phyloP scores from a whole-genome alignment of 2,329 filamentous ascomycete genomes.

The Penicillium sp. region DNA sequence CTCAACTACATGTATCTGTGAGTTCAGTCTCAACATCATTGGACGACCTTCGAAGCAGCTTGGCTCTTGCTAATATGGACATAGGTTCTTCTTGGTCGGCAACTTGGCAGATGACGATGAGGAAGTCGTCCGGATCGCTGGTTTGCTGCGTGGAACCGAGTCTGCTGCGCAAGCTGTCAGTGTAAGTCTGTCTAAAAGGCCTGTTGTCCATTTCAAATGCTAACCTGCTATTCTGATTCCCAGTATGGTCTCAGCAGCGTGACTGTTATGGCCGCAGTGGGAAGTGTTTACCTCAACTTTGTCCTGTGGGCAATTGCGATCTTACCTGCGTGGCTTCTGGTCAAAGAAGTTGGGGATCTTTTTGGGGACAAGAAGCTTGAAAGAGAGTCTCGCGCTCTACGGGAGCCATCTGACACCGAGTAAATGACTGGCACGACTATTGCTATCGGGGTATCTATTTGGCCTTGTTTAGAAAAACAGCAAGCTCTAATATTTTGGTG shows the following conservation, averaged over 20 bases:
- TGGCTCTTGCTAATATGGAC: not conserved
- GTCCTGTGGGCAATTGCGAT: constrained; percentile 65
- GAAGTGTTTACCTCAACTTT: constrained; percentile 70
- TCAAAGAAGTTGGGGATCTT: constrained; percentile 55
- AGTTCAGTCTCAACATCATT: constrained; percentile 20
- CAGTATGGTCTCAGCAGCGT: constrained; percentile 66
- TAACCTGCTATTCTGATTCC: not conserved
- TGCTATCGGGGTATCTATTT: too few relatives aligned
- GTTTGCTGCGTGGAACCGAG: constrained; percentile 68
- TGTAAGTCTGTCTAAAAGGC: constrained; percentile 32
- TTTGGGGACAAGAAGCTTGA: constrained; percentile 33
- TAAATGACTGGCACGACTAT: not conserved
- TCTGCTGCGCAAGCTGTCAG: constrained; percentile 72
- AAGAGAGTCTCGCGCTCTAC: constrained; percentile 15
- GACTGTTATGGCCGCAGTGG: constrained; percentile 62
- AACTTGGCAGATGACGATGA: constrained; percentile 62
- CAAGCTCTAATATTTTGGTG: not conserved
- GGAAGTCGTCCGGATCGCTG: constrained; percentile 68
- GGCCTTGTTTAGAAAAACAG: not conserved
- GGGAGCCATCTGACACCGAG: not conserved
- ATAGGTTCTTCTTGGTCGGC: constrained; percentile 67
- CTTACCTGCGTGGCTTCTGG: constrained; percentile 65
- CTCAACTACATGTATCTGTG: constrained; percentile 71
- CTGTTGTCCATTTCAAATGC: not conserved
- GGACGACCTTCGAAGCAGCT: not conserved